A percentile compares a stretch with the other conserved stretches of the same genome.
phyloP scores from a whole-genome alignment of 106 monocot species.

The Ottelia alismoides region DNA sequence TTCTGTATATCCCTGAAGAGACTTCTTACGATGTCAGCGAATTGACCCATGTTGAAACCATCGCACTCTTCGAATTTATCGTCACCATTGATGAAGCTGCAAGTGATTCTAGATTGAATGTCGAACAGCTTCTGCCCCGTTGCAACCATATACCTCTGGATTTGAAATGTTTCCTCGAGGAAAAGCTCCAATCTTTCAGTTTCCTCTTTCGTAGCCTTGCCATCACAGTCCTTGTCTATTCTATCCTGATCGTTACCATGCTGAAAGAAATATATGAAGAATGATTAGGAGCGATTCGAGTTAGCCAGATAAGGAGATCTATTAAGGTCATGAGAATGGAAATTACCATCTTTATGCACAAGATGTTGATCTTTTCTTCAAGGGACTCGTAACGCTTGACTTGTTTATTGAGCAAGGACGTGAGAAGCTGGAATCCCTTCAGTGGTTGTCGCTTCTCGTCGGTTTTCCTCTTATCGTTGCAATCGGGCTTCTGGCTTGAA shows the following conservation, averaged over 20 bases:
- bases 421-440: slow-evolving; percentile 25
- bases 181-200: slow-evolving; percentile 28
- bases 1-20: slow-evolving; percentile 64
- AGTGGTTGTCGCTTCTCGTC: slow-evolving; percentile 13
- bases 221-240: slow-evolving; percentile 4
- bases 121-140: slow-evolving; percentile 70
- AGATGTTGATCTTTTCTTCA: slow-evolving; percentile 55
- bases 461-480: slow-evolving; percentile 2
- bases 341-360: slow-evolving; percentile 59
- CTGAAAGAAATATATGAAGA: slow-evolving; percentile 29
- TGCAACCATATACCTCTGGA: slow-evolving; percentile 67
- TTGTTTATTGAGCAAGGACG: slow-evolving; percentile 54
- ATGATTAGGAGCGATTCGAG: no score
- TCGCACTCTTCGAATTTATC: slow-evolving; percentile 20
- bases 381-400: slow-evolving; percentile 67
- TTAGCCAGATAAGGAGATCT: not conserved
- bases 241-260: slow-evolving; percentile 27
- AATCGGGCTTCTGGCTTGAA: not conserved
- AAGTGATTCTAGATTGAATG: slow-evolving; percentile 33
- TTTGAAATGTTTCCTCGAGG: slow-evolving; percentile 71
- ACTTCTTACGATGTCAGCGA: slow-evolving; percentile 35
- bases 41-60: slow-evolving; percentile 43
- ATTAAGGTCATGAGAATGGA: not conserved
- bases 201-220: slow-evolving; percentile 20
- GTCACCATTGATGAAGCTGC: slow-evolving; percentile 8